Evolutionary conservation across 106 monocot species (phyloP).

Genomic region (Vanilla planifolia): DNA sequence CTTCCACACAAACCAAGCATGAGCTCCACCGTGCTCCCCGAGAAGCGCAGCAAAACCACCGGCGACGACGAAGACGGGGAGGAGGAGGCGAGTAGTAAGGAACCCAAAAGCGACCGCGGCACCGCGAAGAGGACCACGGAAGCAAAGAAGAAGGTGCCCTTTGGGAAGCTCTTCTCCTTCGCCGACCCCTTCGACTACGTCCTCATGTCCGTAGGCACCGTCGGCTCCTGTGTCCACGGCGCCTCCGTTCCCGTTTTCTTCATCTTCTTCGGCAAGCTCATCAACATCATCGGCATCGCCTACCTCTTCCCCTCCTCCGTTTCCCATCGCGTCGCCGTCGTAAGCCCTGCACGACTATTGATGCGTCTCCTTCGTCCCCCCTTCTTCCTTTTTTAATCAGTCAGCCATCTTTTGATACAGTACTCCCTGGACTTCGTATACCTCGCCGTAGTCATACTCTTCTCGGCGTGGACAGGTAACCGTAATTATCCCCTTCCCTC

Average conservation of each 20-base stretch:
- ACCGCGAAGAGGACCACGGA: slow-evolving; percentile 6
- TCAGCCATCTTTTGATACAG: slow-evolving; percentile 22
- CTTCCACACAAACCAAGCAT: neutral
- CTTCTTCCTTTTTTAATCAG: neutral
- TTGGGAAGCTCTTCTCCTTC: slow-evolving; percentile 88
- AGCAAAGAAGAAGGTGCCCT: slow-evolving; percentile 54
- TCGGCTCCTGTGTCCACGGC: slow-evolving; percentile 88
- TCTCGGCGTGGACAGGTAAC: slow-evolving; percentile 90
- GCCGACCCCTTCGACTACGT: slow-evolving; percentile 74
- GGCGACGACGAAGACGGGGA: neutral
- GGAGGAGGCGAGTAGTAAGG: neutral
- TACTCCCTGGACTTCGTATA: slow-evolving; percentile 96
- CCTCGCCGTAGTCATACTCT: slow-evolving; percentile 63
- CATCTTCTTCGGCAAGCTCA: slow-evolving; percentile 98
- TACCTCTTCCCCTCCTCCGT: slow-evolving; percentile 84
- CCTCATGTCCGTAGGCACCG: slow-evolving; percentile 74
- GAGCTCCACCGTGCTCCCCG: too few relatives aligned
- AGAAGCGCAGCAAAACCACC: neutral
- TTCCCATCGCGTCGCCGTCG: slow-evolving; percentile 64
- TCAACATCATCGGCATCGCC: slow-evolving; percentile 91
- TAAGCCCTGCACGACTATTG: neutral
- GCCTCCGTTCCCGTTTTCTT: slow-evolving; percentile 98
- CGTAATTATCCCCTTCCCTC: neutral
- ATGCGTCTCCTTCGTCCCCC: too few relatives aligned
- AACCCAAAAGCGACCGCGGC: neutral